Evolutionary conservation across 2,329 filamentous ascomycete species (phyloP).

Genomic region (Nemania diffusa): DNA sequence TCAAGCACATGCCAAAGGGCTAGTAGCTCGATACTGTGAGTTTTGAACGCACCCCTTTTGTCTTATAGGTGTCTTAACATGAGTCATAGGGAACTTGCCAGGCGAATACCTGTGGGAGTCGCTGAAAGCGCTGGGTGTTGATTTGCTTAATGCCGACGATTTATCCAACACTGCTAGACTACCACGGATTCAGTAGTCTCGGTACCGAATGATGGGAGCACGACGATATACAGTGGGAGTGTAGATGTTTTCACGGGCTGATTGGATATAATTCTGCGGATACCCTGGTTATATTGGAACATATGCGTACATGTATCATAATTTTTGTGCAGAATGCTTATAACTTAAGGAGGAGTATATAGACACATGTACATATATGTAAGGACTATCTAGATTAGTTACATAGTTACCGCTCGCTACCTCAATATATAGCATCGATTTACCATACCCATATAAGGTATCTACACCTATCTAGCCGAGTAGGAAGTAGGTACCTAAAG

Average conservation of each 20-base stretch:
- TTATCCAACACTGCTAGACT: conserved; percentile 40
- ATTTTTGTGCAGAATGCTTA: neutral
- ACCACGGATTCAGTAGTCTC: conserved; percentile 25
- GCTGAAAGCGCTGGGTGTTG: conserved; percentile 41
- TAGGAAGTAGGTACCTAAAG: no score
- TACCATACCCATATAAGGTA: no score
- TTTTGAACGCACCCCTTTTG: conserved; percentile 11
- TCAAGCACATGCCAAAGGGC: conserved; percentile 41
- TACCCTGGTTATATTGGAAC: neutral
- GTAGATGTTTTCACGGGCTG: neutral
- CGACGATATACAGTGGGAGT: neutral
- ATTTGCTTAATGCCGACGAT: conserved; percentile 46
- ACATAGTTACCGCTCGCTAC: no score
- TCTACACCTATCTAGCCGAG: no score
- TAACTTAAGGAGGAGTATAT: neutral
- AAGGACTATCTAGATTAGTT: neutral
- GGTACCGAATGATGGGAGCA: conserved; percentile 1
- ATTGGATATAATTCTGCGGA: neutral
- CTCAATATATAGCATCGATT: neutral
- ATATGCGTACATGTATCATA: neutral
- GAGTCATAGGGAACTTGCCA: conserved; percentile 41
- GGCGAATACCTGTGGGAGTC: conserved; percentile 47
- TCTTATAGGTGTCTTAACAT: conserved; percentile 28
- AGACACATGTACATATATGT: neutral
- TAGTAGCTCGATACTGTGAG: conserved; percentile 48